Conservation (phyloP, 768 basidiomycete species). For the Tricholoma saponaceum region DNA sequence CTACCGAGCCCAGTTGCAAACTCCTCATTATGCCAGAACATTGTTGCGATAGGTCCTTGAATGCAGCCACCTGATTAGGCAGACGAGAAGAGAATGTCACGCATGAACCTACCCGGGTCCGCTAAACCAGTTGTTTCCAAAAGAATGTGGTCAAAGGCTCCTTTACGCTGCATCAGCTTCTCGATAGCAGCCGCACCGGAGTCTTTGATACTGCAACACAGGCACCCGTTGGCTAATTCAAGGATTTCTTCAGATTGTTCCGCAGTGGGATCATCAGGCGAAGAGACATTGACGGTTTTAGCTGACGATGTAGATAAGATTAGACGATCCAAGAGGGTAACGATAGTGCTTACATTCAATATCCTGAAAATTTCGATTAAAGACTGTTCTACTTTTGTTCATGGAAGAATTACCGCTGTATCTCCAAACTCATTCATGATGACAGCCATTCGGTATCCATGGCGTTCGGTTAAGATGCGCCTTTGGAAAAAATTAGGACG, state of each 20-base stretch:
- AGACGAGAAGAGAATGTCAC: neutral
- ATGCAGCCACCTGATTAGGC: neutral
- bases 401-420: constrained; percentile 63
- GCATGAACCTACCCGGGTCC: constrained; percentile 69
- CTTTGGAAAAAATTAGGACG: constrained; percentile 28
- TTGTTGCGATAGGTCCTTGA: constrained; percentile 77
- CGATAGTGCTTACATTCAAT: constrained; percentile 72
- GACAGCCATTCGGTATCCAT: constrained; percentile 95
- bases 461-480: constrained; percentile 86
- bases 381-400: neutral
- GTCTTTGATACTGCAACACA: constrained; percentile 99
- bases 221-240: constrained; percentile 91
- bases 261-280: constrained; percentile 55
- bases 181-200: constrained; percentile 91
- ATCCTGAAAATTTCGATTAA: constrained; percentile 44
- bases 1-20: constrained; percentile 62
- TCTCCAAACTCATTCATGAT: constrained; percentile 99
- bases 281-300: constrained; percentile 80
- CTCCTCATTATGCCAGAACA: constrained; percentile 88
- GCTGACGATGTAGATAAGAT: constrained; percentile 40
- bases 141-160: constrained; percentile 91
- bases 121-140: constrained; percentile 95
- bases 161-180: constrained; percentile 81
- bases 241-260: constrained; percentile 80
- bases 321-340: neutral